A percentile compares a stretch with the other conserved stretches of the same genome.
phyloP scores from a whole-genome alignment of 2,329 filamentous ascomycete genomes.

The Diplodia sapinea region DNA sequence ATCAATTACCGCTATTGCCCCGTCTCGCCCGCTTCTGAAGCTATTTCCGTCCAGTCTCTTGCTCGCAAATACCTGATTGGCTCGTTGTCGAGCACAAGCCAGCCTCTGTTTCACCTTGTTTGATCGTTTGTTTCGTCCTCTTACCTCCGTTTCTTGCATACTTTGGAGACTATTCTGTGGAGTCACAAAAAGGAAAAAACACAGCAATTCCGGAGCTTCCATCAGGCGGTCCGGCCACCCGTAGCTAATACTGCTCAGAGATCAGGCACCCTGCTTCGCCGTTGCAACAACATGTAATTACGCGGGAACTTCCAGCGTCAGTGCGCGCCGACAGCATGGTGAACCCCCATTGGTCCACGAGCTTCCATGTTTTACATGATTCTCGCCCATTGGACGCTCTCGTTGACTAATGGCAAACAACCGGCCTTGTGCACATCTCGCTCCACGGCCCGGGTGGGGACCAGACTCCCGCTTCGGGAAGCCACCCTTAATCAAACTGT shows the following conservation, averaged over 20 bases:
- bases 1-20: conserved; percentile 9
- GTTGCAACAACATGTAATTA: neutral
- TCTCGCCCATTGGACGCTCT: neutral
- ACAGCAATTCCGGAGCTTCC: neutral
- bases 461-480: neutral
- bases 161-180: neutral
- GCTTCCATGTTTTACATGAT: neutral
- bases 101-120: conserved; percentile 21
- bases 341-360: neutral
- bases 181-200: neutral
- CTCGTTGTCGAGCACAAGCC: neutral
- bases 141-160: too few relatives aligned
- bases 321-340: neutral
- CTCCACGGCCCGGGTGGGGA: conserved; percentile 1
- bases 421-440: conserved; percentile 6
- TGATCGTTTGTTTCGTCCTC: conserved; percentile 3
- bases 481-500: conserved; percentile 22
- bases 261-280: neutral
- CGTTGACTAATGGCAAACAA: neutral
- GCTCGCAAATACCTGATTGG: neutral
- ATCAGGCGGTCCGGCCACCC: neutral
- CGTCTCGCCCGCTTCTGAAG: neutral
- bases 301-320: conserved; percentile 1
- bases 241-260: neutral
- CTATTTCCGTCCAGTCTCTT: neutral